Conservation (phyloP, 768 basidiomycete genomes). For the Suillus ampliporus region DNA sequence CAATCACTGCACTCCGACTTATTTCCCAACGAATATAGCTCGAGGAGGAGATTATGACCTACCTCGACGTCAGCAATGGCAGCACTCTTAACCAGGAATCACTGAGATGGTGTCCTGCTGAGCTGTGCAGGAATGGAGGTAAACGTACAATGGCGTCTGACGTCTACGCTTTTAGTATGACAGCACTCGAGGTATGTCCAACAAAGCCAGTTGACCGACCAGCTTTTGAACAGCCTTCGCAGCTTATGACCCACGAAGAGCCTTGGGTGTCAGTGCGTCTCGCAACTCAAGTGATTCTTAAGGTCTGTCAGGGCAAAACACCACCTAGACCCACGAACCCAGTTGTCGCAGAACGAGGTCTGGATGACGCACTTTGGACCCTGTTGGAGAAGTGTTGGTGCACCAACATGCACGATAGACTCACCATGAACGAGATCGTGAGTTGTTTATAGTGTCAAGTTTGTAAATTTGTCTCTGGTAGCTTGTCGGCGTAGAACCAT, state of each 20-base stretch:
- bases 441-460: background rate
- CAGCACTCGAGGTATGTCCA: slow-evolving; percentile 53
- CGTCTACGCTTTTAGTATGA: slow-evolving; percentile 63
- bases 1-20: background rate
- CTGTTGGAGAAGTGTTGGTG: slow-evolving; percentile 52
- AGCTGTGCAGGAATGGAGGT: slow-evolving; percentile 55
- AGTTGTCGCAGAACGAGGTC: slow-evolving; percentile 44
- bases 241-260: slow-evolving; percentile 60
- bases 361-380: slow-evolving; percentile 53
- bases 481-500: background rate
- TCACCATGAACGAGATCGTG: slow-evolving; percentile 44
- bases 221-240: background rate
- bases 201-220: background rate
- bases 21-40: slow-evolving; percentile 42
- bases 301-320: slow-evolving; percentile 45
- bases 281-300: slow-evolving; percentile 56
- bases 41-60: slow-evolving; percentile 54
- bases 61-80: slow-evolving; percentile 6
- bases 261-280: slow-evolving; percentile 55
- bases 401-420: slow-evolving; percentile 40
- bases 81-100: slow-evolving; percentile 28
- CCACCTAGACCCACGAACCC: slow-evolving; percentile 48
- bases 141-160: slow-evolving; percentile 53
- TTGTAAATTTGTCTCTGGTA: background rate
- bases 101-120: slow-evolving; percentile 58